phyloP scores from a whole-genome alignment of 345 rosid species.

The Noccaea caerulescens region DNA sequence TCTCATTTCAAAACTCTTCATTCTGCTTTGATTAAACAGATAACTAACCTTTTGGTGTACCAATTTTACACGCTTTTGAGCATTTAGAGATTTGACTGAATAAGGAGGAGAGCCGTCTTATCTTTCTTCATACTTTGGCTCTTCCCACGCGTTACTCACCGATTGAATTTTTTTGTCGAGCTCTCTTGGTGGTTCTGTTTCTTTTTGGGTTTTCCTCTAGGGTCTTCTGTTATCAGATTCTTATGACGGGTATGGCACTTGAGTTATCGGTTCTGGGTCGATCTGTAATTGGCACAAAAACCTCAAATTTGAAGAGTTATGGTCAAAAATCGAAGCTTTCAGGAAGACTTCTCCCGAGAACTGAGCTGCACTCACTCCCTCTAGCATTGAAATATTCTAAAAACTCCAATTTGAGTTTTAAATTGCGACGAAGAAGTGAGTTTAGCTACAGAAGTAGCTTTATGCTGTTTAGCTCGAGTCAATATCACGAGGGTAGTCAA shows the following conservation, averaged over 20 bases:
- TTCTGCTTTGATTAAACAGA: constrained; percentile 11
- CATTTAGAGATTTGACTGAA: constrained; percentile 26
- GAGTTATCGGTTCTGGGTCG: constrained; percentile 57
- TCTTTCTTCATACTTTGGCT: constrained; percentile 27
- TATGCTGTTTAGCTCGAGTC: constrained; percentile 39
- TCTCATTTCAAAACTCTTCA: constrained; percentile 19
- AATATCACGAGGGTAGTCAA: constrained; percentile 36
- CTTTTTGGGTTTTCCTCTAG: not conserved
- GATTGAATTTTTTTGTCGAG: not conserved
- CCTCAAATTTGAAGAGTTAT: constrained; percentile 41
- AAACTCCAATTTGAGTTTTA: constrained; percentile 36
- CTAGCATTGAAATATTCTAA: constrained; percentile 32
- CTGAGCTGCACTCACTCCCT: constrained; percentile 39
- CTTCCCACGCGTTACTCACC: constrained; percentile 33
- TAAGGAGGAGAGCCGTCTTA: constrained; percentile 42
- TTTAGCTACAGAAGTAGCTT: constrained; percentile 38
- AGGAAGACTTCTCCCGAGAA: constrained; percentile 32
- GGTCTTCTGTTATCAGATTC: constrained; percentile 19
- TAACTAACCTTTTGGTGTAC: constrained; percentile 33
- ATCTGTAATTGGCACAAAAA: constrained; percentile 42
- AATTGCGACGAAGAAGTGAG: constrained; percentile 20
- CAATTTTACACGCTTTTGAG: constrained; percentile 33
- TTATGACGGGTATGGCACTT: constrained; percentile 51
- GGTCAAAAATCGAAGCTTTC: constrained; percentile 47
- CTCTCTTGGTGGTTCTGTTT: constrained; percentile 6